Evolutionary conservation across 1,139 yeast species (phyloP), one percentile per base, ranked within the genome.

Genomic region (Protomyces inundatus): DNA sequence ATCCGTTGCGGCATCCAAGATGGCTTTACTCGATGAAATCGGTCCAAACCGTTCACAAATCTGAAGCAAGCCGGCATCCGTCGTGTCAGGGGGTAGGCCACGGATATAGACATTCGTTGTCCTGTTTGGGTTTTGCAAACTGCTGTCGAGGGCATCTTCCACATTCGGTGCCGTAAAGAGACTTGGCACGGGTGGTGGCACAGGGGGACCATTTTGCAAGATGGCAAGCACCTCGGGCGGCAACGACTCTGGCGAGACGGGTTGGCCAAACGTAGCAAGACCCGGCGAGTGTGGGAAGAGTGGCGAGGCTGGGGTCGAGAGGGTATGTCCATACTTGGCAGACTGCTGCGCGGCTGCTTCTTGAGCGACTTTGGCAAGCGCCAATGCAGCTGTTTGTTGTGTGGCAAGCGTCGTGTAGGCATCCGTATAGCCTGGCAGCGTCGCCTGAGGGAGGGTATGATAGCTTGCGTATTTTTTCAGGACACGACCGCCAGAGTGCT

Each of bases 61-160:
- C 48, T 61, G 63, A 9, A 64, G 40, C 6, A 70, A 61, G 42
- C 36, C 64, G n/a, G 66, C 71, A 54, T 70, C 72, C 3, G 71
- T 69, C 6, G 69, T 70, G 37, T 66, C 67, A 4, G 72, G 72
- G 5, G 71, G 67, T 14, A 70, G 62, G 5, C 72, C 72, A 23
- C 72, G 67, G 46, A 70, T 69, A 48, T 70, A 70, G 39, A 78
- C 77, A 46, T 69, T 69, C 7, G 70, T 69, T 12, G 70, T 68
- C 37, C 63, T 55, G 14, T 68, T 65, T 6, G 71, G 71, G 54
- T 69, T 69, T 42, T 68, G 65, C 63, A 69, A 52, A 23, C 70
- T 63, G 34, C 66, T 69, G 40, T 68, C 70, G 23, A 69, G 61
- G 5, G 66, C 56, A 48, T 53, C 57, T 37, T 58, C 56, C 12